These are phyloP conservation scores for Hygrophorus pudorinus DNA, from an alignment of 768 basidiomycete species.

Conservation along the genomic window DNA sequence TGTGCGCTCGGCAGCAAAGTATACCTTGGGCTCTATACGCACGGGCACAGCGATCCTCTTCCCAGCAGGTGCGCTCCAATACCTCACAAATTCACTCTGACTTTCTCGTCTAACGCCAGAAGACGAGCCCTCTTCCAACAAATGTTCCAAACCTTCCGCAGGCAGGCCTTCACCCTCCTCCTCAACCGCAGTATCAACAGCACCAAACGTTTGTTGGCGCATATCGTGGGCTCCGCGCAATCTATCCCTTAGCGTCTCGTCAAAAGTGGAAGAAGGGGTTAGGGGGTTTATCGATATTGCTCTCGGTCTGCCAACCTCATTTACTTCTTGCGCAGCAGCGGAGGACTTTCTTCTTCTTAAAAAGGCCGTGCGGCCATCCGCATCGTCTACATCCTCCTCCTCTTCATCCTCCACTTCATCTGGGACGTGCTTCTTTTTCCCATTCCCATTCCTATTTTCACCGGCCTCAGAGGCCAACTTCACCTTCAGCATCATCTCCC, in stretches of 20 bases:
- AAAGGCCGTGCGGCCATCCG: conserved; percentile 25
- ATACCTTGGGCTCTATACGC: conserved; percentile 96
- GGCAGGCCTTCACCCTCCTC: conserved; percentile 32
- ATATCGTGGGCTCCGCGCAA: conserved; percentile 30
- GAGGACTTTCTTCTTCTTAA: conserved; percentile 18
- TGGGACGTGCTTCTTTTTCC: conserved; percentile 1
- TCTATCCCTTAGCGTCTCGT: conserved; percentile 70
- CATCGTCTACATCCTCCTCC: conserved; percentile 19
- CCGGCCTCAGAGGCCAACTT: conserved; percentile 21
- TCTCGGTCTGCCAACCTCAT: conserved; percentile 16
- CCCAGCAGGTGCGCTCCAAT: conserved; percentile 73
- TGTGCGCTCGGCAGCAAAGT: conserved; percentile 92
- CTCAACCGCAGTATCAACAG: conserved; percentile 21
- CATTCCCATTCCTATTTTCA: conserved; percentile 17
- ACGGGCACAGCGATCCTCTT: conserved; percentile 91
- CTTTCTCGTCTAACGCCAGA: conserved; percentile 7
- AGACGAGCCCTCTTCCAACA: conserved; percentile 6
- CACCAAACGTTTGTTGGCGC: conserved; percentile 17
- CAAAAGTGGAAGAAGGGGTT: conserved; percentile 74
- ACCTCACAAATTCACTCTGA: conserved; percentile 38
- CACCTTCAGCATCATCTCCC: conserved; percentile 70
- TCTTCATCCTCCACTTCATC: conserved; percentile 10
- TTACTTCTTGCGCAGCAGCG: conserved; percentile 12
- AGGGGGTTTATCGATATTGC: conserved; percentile 74
- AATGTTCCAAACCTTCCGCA: conserved; percentile 8